Percentiles rank a stretch among this genome's conserved stretches.
Conservation (phyloP, 768 basidiomycete species). For the Mycena sanguinolenta region DNA sequence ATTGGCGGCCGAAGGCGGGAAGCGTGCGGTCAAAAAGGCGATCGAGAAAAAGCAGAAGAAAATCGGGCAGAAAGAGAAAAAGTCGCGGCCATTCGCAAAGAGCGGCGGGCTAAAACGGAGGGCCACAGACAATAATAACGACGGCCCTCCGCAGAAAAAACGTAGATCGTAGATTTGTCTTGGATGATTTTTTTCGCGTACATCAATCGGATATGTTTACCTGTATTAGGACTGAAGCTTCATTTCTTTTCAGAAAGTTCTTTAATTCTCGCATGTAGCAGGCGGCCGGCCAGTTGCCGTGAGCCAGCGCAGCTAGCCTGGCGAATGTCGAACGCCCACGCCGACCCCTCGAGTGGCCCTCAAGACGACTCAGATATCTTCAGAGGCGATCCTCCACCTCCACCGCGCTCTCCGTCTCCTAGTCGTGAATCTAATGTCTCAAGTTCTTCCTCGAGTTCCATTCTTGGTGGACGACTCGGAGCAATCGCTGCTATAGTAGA, state of each 20-base stretch:
- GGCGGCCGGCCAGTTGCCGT: not conserved
- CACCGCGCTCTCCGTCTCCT: constrained; percentile 44
- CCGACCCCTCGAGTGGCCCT: not conserved
- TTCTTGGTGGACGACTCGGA: constrained; percentile 61
- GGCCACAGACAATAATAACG: constrained; percentile 30
- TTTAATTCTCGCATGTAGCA: constrained; percentile 13
- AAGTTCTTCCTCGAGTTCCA: constrained; percentile 53
- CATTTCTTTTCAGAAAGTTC: not conserved
- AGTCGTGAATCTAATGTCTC: constrained; percentile 48
- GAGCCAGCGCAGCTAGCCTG: constrained; percentile 17
- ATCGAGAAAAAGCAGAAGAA: constrained; percentile 93
- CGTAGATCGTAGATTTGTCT: constrained; percentile 18
- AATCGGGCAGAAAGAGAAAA: constrained; percentile 90
- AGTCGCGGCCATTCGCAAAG: constrained; percentile 74
- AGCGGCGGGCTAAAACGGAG: constrained; percentile 34
- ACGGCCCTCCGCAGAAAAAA: constrained; percentile 28
- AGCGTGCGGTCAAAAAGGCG: constrained; percentile 85
- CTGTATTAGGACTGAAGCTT: no score
- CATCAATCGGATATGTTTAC: no score
- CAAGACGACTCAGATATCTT: constrained; percentile 63
- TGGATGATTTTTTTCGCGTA: no score
- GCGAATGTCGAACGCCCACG: constrained; percentile 8
- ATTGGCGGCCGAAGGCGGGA: constrained; percentile 81
- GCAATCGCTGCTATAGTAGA: constrained; percentile 75
- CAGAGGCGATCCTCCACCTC: constrained; percentile 62